These are phyloP conservation scores for Waitea zeae DNA, from an alignment of 1,284 basidiomycete genomes.

Conservation along the genomic window DNA sequence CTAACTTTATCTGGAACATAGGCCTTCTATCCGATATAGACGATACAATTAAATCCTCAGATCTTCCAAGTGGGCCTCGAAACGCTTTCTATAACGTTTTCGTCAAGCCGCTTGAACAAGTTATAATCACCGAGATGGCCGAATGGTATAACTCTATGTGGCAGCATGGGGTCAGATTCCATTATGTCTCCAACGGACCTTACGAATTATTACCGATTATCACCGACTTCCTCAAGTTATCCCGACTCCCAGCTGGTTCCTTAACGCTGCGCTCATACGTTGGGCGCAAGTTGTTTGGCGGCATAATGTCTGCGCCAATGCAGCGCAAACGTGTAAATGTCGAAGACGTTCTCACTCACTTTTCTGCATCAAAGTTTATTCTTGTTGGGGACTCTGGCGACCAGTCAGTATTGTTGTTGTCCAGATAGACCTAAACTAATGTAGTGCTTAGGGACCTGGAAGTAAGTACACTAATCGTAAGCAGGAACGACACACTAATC, in stretches of 20 bases:
- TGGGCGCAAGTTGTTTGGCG: conserved; percentile 64
- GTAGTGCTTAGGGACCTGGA: too few relatives aligned
- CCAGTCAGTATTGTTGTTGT: too few relatives aligned
- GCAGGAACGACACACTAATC: too few relatives aligned
- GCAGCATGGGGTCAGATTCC: conserved; percentile 55
- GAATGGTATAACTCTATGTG: conserved; percentile 66
- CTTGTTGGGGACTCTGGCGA: conserved; percentile 81
- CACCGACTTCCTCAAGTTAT: conserved; percentile 58
- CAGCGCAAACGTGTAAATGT: conserved; percentile 69
- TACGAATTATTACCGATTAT: conserved; percentile 74
- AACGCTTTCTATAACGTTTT: conserved; percentile 68
- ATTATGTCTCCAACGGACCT: conserved; percentile 84
- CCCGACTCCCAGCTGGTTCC: conserved; percentile 51
- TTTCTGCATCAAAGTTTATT: conserved; percentile 60
- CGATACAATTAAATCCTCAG: conserved; percentile 78
- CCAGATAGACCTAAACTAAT: too few relatives aligned
- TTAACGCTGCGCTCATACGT: conserved; percentile 68
- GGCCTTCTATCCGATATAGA: conserved; percentile 95
- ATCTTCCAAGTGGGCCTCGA: conserved; percentile 56
- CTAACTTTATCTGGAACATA: too few relatives aligned
- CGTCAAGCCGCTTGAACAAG: conserved; percentile 58
- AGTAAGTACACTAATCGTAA: too few relatives aligned
- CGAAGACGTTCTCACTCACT: conserved; percentile 56
- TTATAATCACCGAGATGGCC: conserved; percentile 73
- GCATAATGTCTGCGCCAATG: conserved; percentile 56